These are phyloP conservation scores for Lentinula sp. DNA, from an alignment of 768 basidiomycete genomes.

Conservation along the genomic window DNA sequence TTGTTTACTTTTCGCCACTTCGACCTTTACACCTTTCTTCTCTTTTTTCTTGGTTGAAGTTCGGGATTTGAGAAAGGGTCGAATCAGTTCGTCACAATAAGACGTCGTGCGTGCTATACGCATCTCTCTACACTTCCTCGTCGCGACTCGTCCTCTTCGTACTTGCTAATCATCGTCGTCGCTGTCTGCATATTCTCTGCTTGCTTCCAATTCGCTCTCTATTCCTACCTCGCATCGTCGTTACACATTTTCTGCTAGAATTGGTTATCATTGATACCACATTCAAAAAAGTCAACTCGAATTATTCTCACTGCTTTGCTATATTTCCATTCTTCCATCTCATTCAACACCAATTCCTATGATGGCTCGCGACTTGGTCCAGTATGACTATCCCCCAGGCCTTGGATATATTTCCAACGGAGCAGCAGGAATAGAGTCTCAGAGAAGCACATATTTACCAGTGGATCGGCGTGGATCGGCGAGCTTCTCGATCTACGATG, in stretches of 20 bases:
- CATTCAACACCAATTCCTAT: background rate
- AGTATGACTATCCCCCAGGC: background rate
- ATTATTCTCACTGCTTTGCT: background rate
- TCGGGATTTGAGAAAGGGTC: background rate
- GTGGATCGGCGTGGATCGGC: conserved; percentile 6
- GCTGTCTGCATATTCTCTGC: conserved; percentile 1
- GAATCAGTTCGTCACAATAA: background rate
- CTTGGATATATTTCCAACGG: background rate
- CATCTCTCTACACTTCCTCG: background rate
- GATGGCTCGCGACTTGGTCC: conserved; percentile 3
- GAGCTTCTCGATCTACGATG: conserved; percentile 1
- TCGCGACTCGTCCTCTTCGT: background rate
- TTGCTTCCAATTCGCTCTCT: background rate
- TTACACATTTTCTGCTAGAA: background rate
- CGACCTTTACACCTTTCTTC: background rate
- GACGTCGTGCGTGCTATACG: background rate
- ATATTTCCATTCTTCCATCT: background rate
- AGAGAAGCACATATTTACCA: background rate
- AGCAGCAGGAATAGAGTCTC: background rate
- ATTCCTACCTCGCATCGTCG: conserved; percentile 3
- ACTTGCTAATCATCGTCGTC: conserved; percentile 3
- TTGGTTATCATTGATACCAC: background rate
- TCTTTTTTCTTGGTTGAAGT: background rate
- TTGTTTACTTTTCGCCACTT: background rate
- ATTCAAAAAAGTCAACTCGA: background rate